These are phyloP conservation scores for Aspergillus luchuensis DNA, from an alignment of 2,329 filamentous ascomycete genomes.

Conservation along the genomic window DNA sequence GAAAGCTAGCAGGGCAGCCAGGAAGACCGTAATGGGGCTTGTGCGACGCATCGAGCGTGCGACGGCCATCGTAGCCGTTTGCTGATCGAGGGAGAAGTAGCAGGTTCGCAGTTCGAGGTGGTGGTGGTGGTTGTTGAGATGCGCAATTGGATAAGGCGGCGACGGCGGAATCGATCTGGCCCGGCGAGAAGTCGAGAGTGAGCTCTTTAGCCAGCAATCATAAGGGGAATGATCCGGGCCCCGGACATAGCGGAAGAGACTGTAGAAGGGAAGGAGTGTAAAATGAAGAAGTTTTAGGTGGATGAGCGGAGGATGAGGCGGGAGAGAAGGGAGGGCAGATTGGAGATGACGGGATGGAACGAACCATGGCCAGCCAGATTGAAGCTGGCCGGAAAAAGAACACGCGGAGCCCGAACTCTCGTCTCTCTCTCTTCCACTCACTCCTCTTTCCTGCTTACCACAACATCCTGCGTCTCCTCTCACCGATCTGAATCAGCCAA, in stretches of 20 bases:
- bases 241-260: conserved; percentile 15
- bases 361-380: not conserved
- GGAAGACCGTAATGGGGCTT: conserved; percentile 72
- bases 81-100: conserved; percentile 5
- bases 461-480: not conserved
- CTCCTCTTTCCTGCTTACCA: no score
- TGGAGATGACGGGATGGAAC: not conserved
- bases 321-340: not conserved
- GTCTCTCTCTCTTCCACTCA: no score
- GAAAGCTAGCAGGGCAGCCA: conserved; percentile 72
- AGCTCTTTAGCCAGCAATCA: conserved; percentile 17
- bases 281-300: not conserved
- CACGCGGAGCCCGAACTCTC: conserved; percentile 2
- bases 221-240: conserved; percentile 2
- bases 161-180: not conserved
- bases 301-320: not conserved
- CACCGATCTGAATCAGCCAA: not conserved
- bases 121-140: conserved; percentile 14
- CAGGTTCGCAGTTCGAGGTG: conserved; percentile 11
- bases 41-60: conserved; percentile 73
- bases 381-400: conserved; percentile 1
- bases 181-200: not conserved
- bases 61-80: conserved; percentile 54
- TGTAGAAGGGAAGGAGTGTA: not conserved
- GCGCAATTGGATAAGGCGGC: conserved; percentile 9